phyloP scores from a whole-genome alignment of 192 early-diverging fungal genomes.

The Globomyces pollinis-pini region DNA sequence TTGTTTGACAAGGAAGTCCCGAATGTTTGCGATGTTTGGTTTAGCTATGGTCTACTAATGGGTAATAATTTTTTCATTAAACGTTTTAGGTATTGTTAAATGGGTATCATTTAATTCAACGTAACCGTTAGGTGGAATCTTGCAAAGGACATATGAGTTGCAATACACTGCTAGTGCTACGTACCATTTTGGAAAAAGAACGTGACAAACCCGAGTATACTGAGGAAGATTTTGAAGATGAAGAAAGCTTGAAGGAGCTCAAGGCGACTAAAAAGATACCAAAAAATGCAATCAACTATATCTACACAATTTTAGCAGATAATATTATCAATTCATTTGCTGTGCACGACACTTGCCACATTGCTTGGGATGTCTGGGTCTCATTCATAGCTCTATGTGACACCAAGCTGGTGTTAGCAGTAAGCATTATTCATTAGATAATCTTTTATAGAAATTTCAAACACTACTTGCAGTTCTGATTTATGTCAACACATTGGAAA shows the following conservation, averaged over 20 bases:
- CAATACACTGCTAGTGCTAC: background rate
- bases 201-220: background rate
- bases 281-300: background rate
- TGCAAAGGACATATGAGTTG: background rate
- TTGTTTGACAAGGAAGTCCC: background rate
- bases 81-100: background rate
- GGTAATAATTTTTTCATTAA: background rate
- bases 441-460: slow-evolving; percentile 1
- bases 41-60: slow-evolving; percentile 10
- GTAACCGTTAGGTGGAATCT: background rate
- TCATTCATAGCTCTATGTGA: background rate
- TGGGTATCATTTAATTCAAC: background rate
- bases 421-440: background rate
- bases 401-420: background rate
- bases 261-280: background rate
- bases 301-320: background rate
- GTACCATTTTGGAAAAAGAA: background rate
- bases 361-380: background rate
- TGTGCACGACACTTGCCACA: background rate
- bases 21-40: slow-evolving; percentile 12
- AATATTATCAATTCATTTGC: background rate
- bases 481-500: background rate
- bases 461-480: background rate
- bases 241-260: background rate
- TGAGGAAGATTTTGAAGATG: background rate